Percentiles rank a stretch among this genome's conserved stretches.
Conservation (phyloP, 2,329 filamentous ascomycete genomes). For the Aspergillus ochraceoroseus region DNA sequence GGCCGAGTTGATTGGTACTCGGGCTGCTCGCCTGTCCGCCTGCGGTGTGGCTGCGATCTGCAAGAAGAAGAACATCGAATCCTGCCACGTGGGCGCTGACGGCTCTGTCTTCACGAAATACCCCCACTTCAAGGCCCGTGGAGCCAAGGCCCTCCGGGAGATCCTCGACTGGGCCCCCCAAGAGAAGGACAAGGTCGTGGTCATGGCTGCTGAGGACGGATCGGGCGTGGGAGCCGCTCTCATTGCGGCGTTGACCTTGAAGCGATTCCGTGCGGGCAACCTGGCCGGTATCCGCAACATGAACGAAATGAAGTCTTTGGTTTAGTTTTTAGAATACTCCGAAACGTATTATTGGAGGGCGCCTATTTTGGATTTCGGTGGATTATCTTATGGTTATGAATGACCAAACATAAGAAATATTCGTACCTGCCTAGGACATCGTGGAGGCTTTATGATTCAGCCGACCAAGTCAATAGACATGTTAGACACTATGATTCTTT, state of each 20-base stretch:
- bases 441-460: too few species aligned
- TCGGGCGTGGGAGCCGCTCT: conserved; percentile 94
- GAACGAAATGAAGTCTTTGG: conserved; percentile 35
- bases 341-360: too few species aligned
- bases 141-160: conserved; percentile 82
- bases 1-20: conserved; percentile 89
- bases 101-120: conserved; percentile 99
- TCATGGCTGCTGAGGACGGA: conserved; percentile 88
- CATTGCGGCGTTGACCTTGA: conserved; percentile 70
- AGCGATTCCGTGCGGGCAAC: conserved; percentile 58
- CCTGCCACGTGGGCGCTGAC: conserved; percentile 92
- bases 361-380: too few species aligned
- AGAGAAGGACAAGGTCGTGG: conserved; percentile 80
- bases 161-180: conserved; percentile 90
- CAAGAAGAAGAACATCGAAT: conserved; percentile 86
- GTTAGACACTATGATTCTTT: too few species aligned
- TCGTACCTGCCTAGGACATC: too few species aligned
- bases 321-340: conserved; percentile 17
- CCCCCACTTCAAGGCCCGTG: conserved; percentile 92
- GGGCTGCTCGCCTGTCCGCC: conserved; percentile 84
- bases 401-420: too few species aligned
- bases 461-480: too few species aligned
- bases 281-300: conserved; percentile 54
- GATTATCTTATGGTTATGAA: too few species aligned
- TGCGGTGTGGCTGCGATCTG: conserved; percentile 95